Evolutionary conservation across 2,329 filamentous ascomycete genomes (phyloP).

Genomic region (Monosporascus cannonballus): DNA sequence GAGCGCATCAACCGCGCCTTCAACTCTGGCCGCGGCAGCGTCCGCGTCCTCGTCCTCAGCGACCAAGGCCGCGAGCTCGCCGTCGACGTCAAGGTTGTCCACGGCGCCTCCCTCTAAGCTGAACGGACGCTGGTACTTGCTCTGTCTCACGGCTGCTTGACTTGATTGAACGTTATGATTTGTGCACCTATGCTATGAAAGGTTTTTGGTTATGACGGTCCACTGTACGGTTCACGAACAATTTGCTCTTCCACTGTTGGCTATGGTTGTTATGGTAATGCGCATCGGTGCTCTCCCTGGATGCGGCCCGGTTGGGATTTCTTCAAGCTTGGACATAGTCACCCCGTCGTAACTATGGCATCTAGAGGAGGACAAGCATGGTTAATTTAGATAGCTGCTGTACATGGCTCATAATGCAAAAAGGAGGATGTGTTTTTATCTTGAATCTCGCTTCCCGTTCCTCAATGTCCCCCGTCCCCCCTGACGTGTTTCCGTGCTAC

Average conservation of each 20-base stretch:
- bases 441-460: not conserved
- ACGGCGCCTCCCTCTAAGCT: constrained; percentile 62
- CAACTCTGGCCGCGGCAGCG: constrained; percentile 84
- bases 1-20: constrained; percentile 76
- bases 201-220: not conserved
- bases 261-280: not conserved
- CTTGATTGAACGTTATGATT: no score
- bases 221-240: constrained; percentile 6
- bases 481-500: not conserved
- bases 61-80: constrained; percentile 90
- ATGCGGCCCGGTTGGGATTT: not conserved
- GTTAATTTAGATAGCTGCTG: not conserved
- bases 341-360: not conserved
- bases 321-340: not conserved
- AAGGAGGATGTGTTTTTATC: not conserved
- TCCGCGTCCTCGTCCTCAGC: constrained; percentile 92
- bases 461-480: not conserved
- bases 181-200: no score
- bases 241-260: not conserved
- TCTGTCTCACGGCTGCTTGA: no score
- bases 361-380: not conserved
- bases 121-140: no score
- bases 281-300: not conserved
- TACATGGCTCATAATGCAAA: not conserved
- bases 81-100: constrained; percentile 98